phyloP scores from a whole-genome alignment of 768 basidiomycete genomes.

The Serpula lacrymans region DNA sequence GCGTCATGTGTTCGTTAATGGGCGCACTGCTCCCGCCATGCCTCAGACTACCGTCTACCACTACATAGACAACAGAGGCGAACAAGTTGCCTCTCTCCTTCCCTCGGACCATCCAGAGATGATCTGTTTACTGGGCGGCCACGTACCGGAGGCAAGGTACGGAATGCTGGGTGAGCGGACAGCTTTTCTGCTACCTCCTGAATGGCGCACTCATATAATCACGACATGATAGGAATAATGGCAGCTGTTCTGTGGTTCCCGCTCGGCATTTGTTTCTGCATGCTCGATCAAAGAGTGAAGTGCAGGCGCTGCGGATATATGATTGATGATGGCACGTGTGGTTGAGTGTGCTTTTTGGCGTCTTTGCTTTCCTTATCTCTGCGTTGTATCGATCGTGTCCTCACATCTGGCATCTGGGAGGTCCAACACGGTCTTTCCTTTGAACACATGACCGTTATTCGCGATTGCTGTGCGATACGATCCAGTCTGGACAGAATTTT shows the following conservation, averaged over 20 bases:
- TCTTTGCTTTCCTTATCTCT: too few species aligned
- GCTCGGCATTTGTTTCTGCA: slow-evolving; percentile 71
- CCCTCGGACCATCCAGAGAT: slow-evolving; percentile 82
- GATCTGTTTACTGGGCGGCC: slow-evolving; percentile 81
- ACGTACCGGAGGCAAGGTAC: slow-evolving; percentile 58
- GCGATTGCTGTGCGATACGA: slow-evolving; percentile 94
- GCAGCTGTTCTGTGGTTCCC: slow-evolving; percentile 88
- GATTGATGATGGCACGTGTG: slow-evolving; percentile 35
- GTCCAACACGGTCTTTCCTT: slow-evolving; percentile 94
- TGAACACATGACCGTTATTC: slow-evolving; percentile 93
- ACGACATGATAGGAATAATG: slow-evolving; percentile 52
- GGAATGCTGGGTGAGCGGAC: slow-evolving; percentile 62
- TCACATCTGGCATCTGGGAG: slow-evolving; percentile 98
- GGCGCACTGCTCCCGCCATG: slow-evolving; percentile 24
- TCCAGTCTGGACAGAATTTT: slow-evolving; percentile 91
- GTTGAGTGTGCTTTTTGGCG: too few species aligned
- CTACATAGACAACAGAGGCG: slow-evolving; percentile 60
- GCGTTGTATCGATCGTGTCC: too few species aligned
- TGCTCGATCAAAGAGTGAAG: slow-evolving; percentile 67
- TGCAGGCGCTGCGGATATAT: slow-evolving; percentile 49
- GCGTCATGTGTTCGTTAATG: slow-evolving; percentile 23
- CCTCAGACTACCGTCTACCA: slow-evolving; percentile 56
- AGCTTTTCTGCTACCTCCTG: background rate
- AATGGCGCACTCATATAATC: background rate
- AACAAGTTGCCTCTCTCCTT: slow-evolving; percentile 56